A percentile compares a stretch with the other conserved stretches of the same genome.
phyloP scores from a whole-genome alignment of 2,329 filamentous ascomycete species.

The Colletotrichum brevisporum region DNA sequence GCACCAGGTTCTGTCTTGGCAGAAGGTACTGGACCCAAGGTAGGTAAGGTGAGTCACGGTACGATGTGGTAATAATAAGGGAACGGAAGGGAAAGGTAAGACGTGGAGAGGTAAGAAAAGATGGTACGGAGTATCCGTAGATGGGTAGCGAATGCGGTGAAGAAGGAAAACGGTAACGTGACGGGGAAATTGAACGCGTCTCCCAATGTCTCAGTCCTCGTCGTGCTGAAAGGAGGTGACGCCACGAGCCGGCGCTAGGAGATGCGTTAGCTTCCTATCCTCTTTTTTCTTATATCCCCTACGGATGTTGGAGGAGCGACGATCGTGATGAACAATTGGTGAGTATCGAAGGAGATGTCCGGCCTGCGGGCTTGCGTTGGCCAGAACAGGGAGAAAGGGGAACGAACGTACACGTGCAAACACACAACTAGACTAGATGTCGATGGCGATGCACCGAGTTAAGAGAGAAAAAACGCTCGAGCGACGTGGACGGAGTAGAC shows the following conservation, averaged over 20 bases:
- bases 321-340: background rate
- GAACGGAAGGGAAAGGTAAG: background rate
- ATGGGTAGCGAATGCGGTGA: too few species aligned
- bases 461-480: background rate
- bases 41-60: too few species aligned
- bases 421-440: background rate
- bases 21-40: too few species aligned
- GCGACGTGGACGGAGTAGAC: conserved; percentile 9
- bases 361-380: conserved; percentile 4
- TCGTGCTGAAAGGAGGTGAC: conserved; percentile 36
- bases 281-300: background rate
- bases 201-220: conserved; percentile 37
- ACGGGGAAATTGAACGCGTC: conserved; percentile 36
- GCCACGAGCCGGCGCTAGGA: conserved; percentile 33
- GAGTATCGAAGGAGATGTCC: conserved; percentile 19
- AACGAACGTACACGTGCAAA: too few species aligned
- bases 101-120: background rate
- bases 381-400: background rate
- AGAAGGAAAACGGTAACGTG: conserved; percentile 32
- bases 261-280: conserved; percentile 26
- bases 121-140: conserved; percentile 2
- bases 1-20: background rate
- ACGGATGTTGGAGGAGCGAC: conserved; percentile 13
- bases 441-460: background rate
- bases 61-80: background rate